Evolutionary conservation across 1,284 basidiomycete species (phyloP).

Genomic region (Ganoderma lucidum): DNA sequence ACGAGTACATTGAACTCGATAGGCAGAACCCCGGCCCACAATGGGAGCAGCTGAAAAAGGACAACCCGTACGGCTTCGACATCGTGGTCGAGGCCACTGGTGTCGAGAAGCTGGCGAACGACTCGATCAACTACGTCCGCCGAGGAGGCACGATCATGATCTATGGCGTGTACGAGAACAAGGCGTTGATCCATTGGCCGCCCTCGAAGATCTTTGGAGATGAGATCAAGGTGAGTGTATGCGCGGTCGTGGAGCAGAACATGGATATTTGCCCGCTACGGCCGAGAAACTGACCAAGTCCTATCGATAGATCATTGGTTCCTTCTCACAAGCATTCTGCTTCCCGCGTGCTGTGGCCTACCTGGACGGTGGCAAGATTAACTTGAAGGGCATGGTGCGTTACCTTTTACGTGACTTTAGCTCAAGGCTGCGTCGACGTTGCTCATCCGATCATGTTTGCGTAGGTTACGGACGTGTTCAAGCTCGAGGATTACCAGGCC

Average conservation of each 20-base stretch:
- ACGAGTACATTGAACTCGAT: slow-evolving; percentile 68
- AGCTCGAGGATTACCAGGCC: slow-evolving; percentile 62
- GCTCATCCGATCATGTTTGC: slow-evolving; percentile 3
- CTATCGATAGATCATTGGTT: slow-evolving; percentile 58
- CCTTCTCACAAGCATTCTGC: slow-evolving; percentile 67
- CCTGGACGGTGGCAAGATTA: slow-evolving; percentile 67
- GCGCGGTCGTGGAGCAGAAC: not conserved
- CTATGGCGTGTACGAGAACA: slow-evolving; percentile 68
- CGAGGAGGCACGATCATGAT: slow-evolving; percentile 59
- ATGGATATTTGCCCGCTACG: not conserved
- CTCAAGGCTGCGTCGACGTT: not conserved
- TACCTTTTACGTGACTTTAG: not conserved
- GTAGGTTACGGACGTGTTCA: slow-evolving; percentile 60
- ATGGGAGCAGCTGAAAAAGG: slow-evolving; percentile 64
- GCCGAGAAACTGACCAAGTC: not conserved
- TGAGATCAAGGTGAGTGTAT: slow-evolving; percentile 56
- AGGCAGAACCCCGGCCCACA: slow-evolving; percentile 56
- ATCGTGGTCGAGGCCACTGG: slow-evolving; percentile 71
- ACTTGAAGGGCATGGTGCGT: slow-evolving; percentile 63
- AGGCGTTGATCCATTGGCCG: slow-evolving; percentile 62
- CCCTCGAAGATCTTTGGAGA: slow-evolving; percentile 69
- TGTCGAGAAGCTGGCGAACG: slow-evolving; percentile 62
- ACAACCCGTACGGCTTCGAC: slow-evolving; percentile 70
- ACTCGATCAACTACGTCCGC: slow-evolving; percentile 67
- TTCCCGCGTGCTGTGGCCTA: slow-evolving; percentile 70